A percentile compares a stretch with the other conserved stretches of the same genome.
Evolutionary conservation across 768 basidiomycete genomes (phyloP).

Genomic region (Boletus subparvulus): DNA sequence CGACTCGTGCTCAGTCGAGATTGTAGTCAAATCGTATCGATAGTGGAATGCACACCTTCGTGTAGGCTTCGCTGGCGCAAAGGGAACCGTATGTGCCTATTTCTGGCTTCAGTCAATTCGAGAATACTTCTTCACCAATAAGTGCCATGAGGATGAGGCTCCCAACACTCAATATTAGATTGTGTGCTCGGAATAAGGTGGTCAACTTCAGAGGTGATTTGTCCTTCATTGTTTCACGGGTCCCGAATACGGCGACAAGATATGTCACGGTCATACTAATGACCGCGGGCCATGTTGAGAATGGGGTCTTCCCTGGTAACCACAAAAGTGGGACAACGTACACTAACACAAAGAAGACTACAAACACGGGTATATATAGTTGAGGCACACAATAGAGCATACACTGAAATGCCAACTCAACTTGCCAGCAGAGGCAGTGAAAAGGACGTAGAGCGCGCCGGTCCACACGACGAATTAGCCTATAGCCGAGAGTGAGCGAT

Average conservation of each 20-base stretch:
- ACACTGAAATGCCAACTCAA: too few relatives aligned
- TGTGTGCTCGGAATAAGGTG: slow-evolving; percentile 81
- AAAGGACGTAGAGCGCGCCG: too few relatives aligned
- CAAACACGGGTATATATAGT: background rate
- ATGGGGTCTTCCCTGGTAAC: slow-evolving; percentile 68
- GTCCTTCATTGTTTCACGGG: slow-evolving; percentile 80
- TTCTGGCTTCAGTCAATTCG: slow-evolving; percentile 70
- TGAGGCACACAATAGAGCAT: too few relatives aligned
- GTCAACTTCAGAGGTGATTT: slow-evolving; percentile 69
- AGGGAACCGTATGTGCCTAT: slow-evolving; percentile 74
- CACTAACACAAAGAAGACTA: background rate
- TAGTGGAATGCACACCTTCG: slow-evolving; percentile 55
- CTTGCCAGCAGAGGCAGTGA: too few relatives aligned
- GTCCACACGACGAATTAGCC: background rate
- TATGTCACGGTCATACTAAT: slow-evolving; percentile 67
- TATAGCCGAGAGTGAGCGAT: background rate
- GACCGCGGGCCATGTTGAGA: slow-evolving; percentile 75
- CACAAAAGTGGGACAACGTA: background rate
- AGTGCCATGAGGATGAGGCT: slow-evolving; percentile 75
- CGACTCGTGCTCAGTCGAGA: background rate
- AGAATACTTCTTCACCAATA: slow-evolving; percentile 86
- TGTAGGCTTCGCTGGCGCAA: slow-evolving; percentile 76
- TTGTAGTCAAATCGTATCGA: background rate
- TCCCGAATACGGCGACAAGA: slow-evolving; percentile 81
- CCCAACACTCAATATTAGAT: slow-evolving; percentile 78